Conservation (phyloP, 805 yeast genomes). For the Saturnispora serradocipensis region DNA sequence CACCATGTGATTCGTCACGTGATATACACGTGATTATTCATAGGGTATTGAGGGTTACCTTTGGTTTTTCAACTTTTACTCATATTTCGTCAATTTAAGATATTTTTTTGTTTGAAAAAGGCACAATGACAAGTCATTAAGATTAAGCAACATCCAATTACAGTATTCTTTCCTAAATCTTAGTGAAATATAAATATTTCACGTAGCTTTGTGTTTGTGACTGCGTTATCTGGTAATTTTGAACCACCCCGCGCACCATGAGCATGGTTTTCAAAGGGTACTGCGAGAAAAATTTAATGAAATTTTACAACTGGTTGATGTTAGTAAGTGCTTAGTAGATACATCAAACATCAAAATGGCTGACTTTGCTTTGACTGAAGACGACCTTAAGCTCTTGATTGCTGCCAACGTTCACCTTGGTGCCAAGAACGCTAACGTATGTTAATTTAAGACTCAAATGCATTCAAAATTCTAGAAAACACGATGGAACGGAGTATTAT, state of each 20-base stretch:
- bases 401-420: conserved; percentile 99
- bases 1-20: neutral
- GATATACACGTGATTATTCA: neutral
- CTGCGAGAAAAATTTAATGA: conserved; percentile 7
- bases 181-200: neutral
- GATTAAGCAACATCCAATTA: no score
- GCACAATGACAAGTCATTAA: no score
- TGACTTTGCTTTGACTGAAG: conserved; percentile 57
- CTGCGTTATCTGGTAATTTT: neutral
- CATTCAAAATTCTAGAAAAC: neutral
- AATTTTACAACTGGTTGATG: neutral
- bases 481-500: no score
- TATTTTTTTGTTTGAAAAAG: neutral
- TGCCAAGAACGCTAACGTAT: conserved; percentile 98
- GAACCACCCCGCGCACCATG: conserved; percentile 5
- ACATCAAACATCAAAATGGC: conserved; percentile 23
- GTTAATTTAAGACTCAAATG: conserved; percentile 25
- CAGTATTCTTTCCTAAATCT: no score
- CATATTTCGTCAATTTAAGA: neutral
- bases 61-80: neutral
- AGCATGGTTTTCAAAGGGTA: neutral
- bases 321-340: conserved; percentile 9
- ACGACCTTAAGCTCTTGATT: conserved; percentile 97
- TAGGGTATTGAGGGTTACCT: neutral
- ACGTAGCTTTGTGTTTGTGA: neutral